Conservation (phyloP, 441 rosid species). For the Populus hybrid region DNA sequence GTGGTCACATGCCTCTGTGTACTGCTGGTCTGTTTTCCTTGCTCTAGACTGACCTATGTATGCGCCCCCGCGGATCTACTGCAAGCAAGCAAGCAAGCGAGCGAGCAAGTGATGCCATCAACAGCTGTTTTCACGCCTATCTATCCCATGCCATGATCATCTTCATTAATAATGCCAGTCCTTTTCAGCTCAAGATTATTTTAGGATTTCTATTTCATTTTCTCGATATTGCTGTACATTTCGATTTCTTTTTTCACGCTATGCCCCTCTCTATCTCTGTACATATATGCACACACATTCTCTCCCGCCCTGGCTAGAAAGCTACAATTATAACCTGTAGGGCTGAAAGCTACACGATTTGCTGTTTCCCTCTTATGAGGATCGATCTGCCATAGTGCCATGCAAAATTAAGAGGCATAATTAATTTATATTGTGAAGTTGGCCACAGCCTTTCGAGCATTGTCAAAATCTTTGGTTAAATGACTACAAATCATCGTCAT, state of each 20-base stretch:
- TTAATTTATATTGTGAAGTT: background rate
- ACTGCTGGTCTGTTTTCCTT: background rate
- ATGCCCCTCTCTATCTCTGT: too few species aligned
- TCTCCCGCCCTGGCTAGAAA: background rate
- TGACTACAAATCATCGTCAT: constrained; percentile 7
- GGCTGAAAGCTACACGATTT: constrained; percentile 2
- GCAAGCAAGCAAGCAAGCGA: too few species aligned
- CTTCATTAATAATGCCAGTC: background rate
- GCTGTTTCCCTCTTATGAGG: background rate
- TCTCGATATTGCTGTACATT: too few species aligned
- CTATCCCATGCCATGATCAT: background rate
- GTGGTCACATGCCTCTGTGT: constrained; percentile 29
- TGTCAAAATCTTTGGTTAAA: constrained; percentile 27
- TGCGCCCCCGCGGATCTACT: background rate
- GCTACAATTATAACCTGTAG: background rate
- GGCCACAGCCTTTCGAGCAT: constrained; percentile 2
- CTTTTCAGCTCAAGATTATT: background rate
- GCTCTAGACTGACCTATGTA: background rate
- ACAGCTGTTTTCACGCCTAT: background rate
- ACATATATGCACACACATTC: background rate
- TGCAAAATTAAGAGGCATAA: background rate
- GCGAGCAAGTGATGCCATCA: background rate
- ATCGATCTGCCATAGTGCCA: background rate
- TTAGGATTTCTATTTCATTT: too few species aligned
- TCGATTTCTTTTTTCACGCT: too few species aligned